Evolutionary conservation across 495 filamentous ascomycete species (phyloP).

Genomic region (Aspergillus cavernicola): DNA sequence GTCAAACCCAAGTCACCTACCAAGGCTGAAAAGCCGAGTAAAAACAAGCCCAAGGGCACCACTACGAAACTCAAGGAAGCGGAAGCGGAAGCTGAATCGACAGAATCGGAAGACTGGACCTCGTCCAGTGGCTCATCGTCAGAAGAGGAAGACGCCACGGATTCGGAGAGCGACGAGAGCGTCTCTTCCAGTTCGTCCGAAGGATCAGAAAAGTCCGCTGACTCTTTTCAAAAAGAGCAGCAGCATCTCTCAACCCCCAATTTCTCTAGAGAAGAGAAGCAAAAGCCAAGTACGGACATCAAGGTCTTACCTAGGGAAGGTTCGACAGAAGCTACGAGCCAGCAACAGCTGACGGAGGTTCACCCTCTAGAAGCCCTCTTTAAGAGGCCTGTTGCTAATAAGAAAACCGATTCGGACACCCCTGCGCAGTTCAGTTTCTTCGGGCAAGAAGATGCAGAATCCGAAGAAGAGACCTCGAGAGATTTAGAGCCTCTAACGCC

Average conservation of each 20-base stretch:
- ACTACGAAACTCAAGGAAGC: slow-evolving; percentile 10
- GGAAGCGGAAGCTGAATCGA: slow-evolving; percentile 19
- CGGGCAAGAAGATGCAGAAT: slow-evolving; percentile 47
- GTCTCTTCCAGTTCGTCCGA: slow-evolving; percentile 24
- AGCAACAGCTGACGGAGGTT: slow-evolving; percentile 47
- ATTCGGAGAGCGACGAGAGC: slow-evolving; percentile 26
- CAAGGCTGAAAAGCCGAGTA: neutral
- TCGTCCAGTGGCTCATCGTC: slow-evolving; percentile 42
- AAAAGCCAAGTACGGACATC: slow-evolving; percentile 10
- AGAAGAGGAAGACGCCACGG: slow-evolving; percentile 25
- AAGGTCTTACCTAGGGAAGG: neutral
- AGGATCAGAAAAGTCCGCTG: slow-evolving; percentile 18
- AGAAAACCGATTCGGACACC: slow-evolving; percentile 38
- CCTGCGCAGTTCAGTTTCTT: slow-evolving; percentile 62
- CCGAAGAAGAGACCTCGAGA: slow-evolving; percentile 36
- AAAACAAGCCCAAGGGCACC: slow-evolving; percentile 7
- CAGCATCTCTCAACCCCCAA: neutral
- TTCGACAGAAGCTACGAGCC: slow-evolving; percentile 9
- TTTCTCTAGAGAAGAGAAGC: slow-evolving; percentile 2
- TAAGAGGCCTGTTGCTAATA: slow-evolving; percentile 58
- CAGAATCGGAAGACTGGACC: slow-evolving; percentile 42
- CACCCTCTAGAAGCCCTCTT: slow-evolving; percentile 89
- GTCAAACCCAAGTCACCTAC: slow-evolving; percentile 5
- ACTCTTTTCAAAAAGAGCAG: neutral
- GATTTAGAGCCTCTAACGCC: slow-evolving; percentile 66